Evolutionary conservation across 2,329 filamentous ascomycete species (phyloP).

Genomic region (Pseudonectria buxi): DNA sequence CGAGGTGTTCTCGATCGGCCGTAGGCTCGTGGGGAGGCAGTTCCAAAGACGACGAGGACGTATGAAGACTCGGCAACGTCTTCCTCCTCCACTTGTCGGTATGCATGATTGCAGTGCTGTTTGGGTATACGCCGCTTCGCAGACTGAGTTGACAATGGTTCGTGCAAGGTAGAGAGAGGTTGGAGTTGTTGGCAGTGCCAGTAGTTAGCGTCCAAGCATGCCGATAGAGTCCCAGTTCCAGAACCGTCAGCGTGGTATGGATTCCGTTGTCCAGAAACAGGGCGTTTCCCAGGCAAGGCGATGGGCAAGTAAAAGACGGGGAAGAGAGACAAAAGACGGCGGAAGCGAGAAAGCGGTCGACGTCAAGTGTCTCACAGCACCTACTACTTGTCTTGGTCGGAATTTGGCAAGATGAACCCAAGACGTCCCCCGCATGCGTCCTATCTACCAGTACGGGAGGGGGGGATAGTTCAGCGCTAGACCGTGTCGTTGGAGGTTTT

Average conservation of each 20-base stretch:
- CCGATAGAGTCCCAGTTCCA: too few species aligned
- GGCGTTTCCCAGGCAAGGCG: conserved; percentile 6
- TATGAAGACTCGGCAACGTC: conserved; percentile 24
- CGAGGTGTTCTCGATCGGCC: conserved; percentile 18
- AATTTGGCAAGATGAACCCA: conserved; percentile 11
- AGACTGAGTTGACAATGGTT: neutral
- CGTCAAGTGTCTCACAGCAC: conserved; percentile 19
- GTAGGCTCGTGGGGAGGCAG: conserved; percentile 13
- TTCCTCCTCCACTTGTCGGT: conserved; percentile 30
- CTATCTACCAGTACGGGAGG: conserved; percentile 3
- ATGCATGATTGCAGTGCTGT: conserved; percentile 19
- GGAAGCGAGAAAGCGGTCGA: conserved; percentile 10
- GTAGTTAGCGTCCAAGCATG: too few species aligned
- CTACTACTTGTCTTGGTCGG: conserved; percentile 14
- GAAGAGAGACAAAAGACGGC: conserved; percentile 5
- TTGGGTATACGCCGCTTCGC: conserved; percentile 1
- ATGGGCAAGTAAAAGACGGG: conserved; percentile 5
- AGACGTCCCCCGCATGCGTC: conserved; percentile 15
- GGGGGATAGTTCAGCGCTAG: conserved; percentile 8
- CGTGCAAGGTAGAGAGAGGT: too few species aligned
- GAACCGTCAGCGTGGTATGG: too few species aligned
- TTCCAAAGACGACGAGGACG: conserved; percentile 13
- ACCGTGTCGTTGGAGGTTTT: conserved; percentile 5
- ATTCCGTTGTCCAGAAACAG: neutral
- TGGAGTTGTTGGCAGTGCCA: neutral